Evolutionary conservation across 2,329 filamentous ascomycete species (phyloP).

Genomic region (Fusarium nematophilum): DNA sequence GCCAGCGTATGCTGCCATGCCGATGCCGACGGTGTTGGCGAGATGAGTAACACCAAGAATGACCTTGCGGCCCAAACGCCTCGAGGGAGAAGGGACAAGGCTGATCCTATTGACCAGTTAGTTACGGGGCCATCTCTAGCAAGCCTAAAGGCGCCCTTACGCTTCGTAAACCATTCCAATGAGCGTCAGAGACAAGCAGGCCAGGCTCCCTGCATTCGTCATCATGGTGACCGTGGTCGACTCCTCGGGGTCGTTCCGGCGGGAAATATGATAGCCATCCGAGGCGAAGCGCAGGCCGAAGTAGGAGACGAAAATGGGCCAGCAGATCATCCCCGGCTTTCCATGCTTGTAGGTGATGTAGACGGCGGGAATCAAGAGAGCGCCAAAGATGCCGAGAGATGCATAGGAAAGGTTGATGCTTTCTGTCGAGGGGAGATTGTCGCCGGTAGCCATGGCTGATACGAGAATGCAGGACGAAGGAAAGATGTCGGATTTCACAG

Average conservation of each 20-base stretch:
- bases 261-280: conserved; percentile 2
- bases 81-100: neutral
- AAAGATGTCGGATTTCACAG: no score
- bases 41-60: conserved; percentile 3
- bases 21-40: neutral
- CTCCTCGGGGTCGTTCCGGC: conserved; percentile 4
- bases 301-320: conserved; percentile 41
- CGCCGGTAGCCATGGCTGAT: no score
- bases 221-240: conserved; percentile 3
- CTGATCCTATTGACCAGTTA: no score
- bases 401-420: no score
- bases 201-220: conserved; percentile 1
- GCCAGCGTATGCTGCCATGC: conserved; percentile 11
- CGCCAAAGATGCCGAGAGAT: neutral
- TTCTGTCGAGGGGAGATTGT: no score
- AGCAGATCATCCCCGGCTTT: conserved; percentile 46
- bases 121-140: no score
- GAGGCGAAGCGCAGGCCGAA: conserved; percentile 32
- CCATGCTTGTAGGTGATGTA: conserved; percentile 38
- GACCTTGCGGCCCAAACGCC: neutral
- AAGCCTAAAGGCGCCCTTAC: neutral
- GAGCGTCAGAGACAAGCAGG: neutral
- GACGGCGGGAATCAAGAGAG: neutral
- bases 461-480: no score
- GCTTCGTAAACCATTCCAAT: conserved; percentile 18